Evolutionary conservation across 768 basidiomycete genomes (phyloP), one percentile per base, ranked within the genome.

Genomic region (Pisolithus albus): DNA sequence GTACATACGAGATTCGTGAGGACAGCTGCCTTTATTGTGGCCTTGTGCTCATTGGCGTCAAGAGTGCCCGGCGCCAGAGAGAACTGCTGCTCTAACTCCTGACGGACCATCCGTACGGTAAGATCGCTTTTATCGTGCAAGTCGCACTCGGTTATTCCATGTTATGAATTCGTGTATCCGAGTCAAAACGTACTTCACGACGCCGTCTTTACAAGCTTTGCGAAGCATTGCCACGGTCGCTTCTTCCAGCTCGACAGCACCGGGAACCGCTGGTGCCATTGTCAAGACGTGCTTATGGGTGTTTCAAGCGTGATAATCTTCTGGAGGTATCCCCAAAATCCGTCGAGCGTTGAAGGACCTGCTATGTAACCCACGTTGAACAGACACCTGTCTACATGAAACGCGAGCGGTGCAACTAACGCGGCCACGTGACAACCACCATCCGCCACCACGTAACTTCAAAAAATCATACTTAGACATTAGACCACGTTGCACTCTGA

Each of bases 51-150:
- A 18, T 67, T 60, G 24, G 53, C 58, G 26, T 75, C 73, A 38
- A 86, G 63, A 2, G 67, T 59, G 0, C 77, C 79, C 5, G 65
- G 56, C 8, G 72, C 69, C n/a, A 86, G 62, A 4, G 57, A 52
- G 41, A 82, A 69, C 21, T 70, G 56, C 23, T 67, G 57, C 64
- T 84, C 83, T 1, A 85, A 48, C n/a, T 70, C 59, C 50, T 67
- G 62, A 11, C 83, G 76, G 23, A 85, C 70, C 11, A 75, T 68
- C 21, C 77, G 76, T 15, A 72, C 72, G 2, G 83, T 83, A 24
- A 71, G 51, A 51, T 68, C 43, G 28, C 65, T 66, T 58, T 19
- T 38, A 51, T 41, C 46, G 13, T 36, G 13, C 39, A 7, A 24
- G 46, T 47, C 51, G 46, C 34, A 41, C 16, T 28, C 4, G n/a